Evolutionary conservation across 2,329 filamentous ascomycete species (phyloP).

Genomic region (Neofusicoccum umdonicola): DNA sequence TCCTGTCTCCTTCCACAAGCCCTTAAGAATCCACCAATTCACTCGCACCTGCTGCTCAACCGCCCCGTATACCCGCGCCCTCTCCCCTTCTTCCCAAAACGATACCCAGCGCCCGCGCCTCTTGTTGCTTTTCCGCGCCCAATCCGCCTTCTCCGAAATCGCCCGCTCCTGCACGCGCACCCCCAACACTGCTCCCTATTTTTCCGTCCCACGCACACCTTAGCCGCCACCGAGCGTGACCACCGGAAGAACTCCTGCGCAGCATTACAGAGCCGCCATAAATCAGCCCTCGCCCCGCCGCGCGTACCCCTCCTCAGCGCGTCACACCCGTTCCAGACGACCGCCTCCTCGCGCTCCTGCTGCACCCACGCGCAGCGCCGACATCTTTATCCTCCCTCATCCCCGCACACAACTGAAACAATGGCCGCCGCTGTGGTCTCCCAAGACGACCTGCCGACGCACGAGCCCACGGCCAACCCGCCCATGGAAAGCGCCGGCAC

Average conservation of each 20-base stretch:
- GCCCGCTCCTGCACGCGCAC: not conserved
- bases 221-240: not conserved
- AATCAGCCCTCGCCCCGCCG: not conserved
- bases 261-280: not conserved
- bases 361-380: not conserved
- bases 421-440: constrained; percentile 8
- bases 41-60: not conserved
- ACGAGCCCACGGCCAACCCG: not conserved
- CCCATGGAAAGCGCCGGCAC: constrained; percentile 13
- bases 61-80: not conserved
- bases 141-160: not conserved
- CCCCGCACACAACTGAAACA: not conserved
- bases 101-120: not conserved
- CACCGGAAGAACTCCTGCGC: not conserved
- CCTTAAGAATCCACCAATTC: not conserved
- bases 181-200: constrained; percentile 10
- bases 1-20: constrained; percentile 4
- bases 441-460: constrained; percentile 1
- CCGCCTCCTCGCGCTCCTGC: not conserved
- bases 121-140: not conserved
- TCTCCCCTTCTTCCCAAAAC: not conserved
- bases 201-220: constrained; percentile 7
- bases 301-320: not conserved
- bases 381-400: not conserved
- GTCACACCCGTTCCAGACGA: not conserved